Evolutionary conservation across 23 red algal genomes (phyloP).

Genomic region (Gracilaria gracilis): DNA sequence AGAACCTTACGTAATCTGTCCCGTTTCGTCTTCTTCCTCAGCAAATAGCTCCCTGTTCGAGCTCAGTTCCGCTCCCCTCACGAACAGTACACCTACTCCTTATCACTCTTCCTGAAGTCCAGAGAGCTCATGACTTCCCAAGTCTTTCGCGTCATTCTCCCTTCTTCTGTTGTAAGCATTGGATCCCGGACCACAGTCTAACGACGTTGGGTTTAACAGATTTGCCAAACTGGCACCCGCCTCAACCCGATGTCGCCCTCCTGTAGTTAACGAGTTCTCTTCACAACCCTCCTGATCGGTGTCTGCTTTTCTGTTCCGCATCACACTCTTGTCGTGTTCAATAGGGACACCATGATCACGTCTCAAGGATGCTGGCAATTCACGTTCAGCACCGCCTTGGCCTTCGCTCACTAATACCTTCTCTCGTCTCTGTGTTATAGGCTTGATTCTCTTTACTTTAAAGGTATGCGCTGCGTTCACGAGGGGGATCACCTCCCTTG

Average conservation of each 20-base stretch:
- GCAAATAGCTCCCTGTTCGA: too few species aligned
- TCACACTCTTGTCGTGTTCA: background rate
- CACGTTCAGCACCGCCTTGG: background rate
- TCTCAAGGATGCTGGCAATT: background rate
- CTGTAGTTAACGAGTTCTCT: background rate
- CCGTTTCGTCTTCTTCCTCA: too few species aligned
- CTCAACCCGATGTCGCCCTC: conserved; percentile 15
- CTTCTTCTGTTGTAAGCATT: too few species aligned
- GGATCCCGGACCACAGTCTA: background rate
- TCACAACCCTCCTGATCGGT: background rate
- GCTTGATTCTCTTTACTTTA: conserved; percentile 16
- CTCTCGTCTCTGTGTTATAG: background rate
- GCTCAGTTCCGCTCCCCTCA: background rate
- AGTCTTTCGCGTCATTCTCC: too few species aligned
- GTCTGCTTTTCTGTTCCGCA: background rate
- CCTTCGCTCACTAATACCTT: background rate
- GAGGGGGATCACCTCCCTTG: conserved; percentile 11
- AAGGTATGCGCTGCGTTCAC: conserved; percentile 8
- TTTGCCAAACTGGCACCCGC: conserved; percentile 15
- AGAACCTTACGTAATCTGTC: too few species aligned
- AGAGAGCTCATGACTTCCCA: background rate
- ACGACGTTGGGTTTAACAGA: background rate
- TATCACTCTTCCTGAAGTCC: background rate
- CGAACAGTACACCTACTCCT: background rate
- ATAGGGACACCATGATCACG: background rate